Evolutionary conservation across 495 filamentous ascomycete genomes (phyloP), one percentile per base, ranked within the genome.

Genomic region (Penicillium psychrofluorescens): DNA sequence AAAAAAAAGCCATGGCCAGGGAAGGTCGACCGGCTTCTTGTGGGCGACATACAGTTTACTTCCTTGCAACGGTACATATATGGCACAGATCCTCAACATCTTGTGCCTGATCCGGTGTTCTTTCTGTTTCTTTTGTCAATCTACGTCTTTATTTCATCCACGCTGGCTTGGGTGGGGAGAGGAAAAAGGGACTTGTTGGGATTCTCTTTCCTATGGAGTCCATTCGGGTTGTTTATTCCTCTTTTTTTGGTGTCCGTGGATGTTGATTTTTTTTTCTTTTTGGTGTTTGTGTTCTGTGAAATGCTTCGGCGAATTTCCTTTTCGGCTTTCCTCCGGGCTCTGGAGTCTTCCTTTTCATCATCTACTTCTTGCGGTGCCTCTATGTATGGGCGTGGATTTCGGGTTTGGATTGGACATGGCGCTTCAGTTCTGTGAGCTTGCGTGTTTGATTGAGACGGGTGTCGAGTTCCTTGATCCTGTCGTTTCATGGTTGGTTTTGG

Each of bases 21-120:
- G 22, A 22, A 22, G 22, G 2, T 6, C 6, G 4, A 4, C 4
- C 6, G 22, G 22, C 22, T 22, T 3, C 22, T 22, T 4, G 22
- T 6, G 22, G 13, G 13, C 8, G 35, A 36, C 35, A 35, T 7
- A 43, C 16, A 31, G 40, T 10, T 33, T 43, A 9, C 9, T 36
- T 36, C 16, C 35, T 22, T 6, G 22, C 22, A 22, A 44, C 38
- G 47, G 44, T 51, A 48, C 41, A 48, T 51, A 54, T 32, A 49
- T 49, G 46, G 22, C 22, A 22, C 22, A 22, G 4, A 22, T 22
- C 4, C 22, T 22, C 22, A 22, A 22, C 4, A 22, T 6, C 22
- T 22, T 22, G 33, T 28, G 38, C 22, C 13, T 14, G 42, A 16
- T 9, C n/a, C 33, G 29, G 15, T 1, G 14, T 38, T 38, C 36